Base-by-base conservation (phyloP, 257 asterid species). In the Solanum appendiculatum region DNA sequence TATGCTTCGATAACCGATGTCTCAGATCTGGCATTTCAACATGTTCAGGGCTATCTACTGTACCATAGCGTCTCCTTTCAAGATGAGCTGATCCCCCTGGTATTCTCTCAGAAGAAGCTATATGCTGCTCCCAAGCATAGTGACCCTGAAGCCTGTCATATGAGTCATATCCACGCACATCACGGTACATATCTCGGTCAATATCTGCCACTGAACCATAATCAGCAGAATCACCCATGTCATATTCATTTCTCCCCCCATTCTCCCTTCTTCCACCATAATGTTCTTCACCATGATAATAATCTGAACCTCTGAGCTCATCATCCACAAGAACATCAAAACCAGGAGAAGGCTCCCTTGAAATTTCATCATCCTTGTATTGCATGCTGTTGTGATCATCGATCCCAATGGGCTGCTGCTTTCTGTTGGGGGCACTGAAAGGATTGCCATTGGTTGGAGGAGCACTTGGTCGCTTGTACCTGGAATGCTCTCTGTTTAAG, bases 301-400 rank as follows among this genome's bases (percentile, higher is more conserved):
- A 95, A 82, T 93, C 96, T 64, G 98, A 91, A 88, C 93, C 98
- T 86, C 95, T 90, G 25, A 89, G 93, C 63, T 95, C 98, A 84
- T 94, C 95, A 70, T 94, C 98, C 39, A 96, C 99, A 37, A 96
- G 98, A 88, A 96, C 98, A 90, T 96, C 99, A 86, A 96, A 95
- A 72, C 98, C 99, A 86, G 99, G 99, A 85, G 99, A 96, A 82
- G 95, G 98, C 86, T 96, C 99, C 91, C 98, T 94, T 25, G 99
- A 96, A 86, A 92, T 87, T 89, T 93, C 98, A 20, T 90, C 88
- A 60, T 85, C 91, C 88, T 88, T 87, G 36, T 69, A 81, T 56
- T 58, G 87, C 87, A 88, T 48, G 73, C 81, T 51, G 63, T 70
- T 44, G 44, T 83, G 86, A 23, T 86, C 87, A 60, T 90, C 87